phyloP scores from a whole-genome alignment of 148 eudicot species.

The Persicaria maculosa region DNA sequence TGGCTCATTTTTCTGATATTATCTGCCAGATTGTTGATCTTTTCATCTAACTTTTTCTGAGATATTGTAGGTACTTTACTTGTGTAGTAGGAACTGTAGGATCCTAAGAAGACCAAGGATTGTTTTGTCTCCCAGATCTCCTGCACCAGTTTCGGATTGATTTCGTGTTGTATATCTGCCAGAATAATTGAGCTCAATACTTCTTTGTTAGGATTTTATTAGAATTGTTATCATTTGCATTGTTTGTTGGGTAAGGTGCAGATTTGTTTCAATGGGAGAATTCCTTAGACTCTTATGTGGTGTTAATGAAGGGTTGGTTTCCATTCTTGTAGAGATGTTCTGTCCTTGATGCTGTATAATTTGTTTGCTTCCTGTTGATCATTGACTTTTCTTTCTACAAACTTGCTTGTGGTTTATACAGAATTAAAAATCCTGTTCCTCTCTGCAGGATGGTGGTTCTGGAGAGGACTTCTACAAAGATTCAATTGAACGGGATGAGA shows the following conservation, averaged over 20 bases:
- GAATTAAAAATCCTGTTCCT: not conserved
- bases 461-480: conserved; percentile 84
- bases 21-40: not conserved
- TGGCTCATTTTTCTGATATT: not conserved
- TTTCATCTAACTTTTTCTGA: no score
- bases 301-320: not conserved
- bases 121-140: not conserved
- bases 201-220: no score
- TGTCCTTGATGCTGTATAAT: no score
- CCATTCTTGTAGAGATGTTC: not conserved
- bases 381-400: no score
- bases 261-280: no score
- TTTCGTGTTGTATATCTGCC: no score
- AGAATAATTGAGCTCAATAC: no score
- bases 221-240: no score
- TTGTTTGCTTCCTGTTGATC: not conserved
- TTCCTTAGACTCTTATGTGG: not conserved
- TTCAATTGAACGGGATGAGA: conserved; percentile 84
- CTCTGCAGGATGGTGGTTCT: conserved; percentile 62
- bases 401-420: not conserved
- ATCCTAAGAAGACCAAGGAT: not conserved
- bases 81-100: not conserved
- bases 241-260: no score
- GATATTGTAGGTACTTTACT: not conserved
- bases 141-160: not conserved